Base-by-base conservation (phyloP, 176 grass and related monocot genomes). In the Raddia distichophylla region DNA sequence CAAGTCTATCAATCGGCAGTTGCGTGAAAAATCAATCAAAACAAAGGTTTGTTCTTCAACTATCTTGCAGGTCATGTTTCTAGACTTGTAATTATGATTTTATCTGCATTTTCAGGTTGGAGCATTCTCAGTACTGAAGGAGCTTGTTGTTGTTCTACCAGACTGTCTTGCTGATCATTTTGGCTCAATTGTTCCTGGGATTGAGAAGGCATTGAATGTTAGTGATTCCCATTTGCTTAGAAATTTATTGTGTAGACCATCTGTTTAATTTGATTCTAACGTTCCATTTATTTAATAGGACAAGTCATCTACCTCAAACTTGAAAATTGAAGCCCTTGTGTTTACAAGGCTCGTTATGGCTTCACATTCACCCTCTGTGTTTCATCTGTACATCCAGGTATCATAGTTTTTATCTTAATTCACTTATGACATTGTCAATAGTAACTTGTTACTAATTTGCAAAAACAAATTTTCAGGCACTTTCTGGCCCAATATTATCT, bases 21-120 rank as follows among this genome's bases (percentile, higher is more conserved):
- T 95, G n/a, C 96, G 96, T 88, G 91, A 99, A 93, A 99, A 99
- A 93, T 93, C 96, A 43, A 88, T 99, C 44, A 99, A 99, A 69
- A 99, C 96, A 22, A 99, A 99, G 93, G 96, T 95, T 78, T 44
- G 75, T 69, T 59, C 83, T 22, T 81, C 14, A 65, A 48, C 73
- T 50, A 83, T 80, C 66, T 22, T 76, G 64, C 40, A 70, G 48
- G 15, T 69, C 82, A 64, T 79, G 9, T 58, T 69, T 66, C 16
- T 86, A 5, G 45, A 18, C 43, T 80, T 32, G 8, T 55, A 34
- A 3, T 54, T 57, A 45, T 84, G 27, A 85, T 73, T 52, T 72
- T 85, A 17, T 81, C 6, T 32, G 60, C 19, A 42, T 80, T 69
- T 75, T 8, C 86, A 99, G 96, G 90, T 95, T 58, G 96, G 96